Evolutionary conservation across 257 asterid species (phyloP).

Genomic region (Avicennia marina): DNA sequence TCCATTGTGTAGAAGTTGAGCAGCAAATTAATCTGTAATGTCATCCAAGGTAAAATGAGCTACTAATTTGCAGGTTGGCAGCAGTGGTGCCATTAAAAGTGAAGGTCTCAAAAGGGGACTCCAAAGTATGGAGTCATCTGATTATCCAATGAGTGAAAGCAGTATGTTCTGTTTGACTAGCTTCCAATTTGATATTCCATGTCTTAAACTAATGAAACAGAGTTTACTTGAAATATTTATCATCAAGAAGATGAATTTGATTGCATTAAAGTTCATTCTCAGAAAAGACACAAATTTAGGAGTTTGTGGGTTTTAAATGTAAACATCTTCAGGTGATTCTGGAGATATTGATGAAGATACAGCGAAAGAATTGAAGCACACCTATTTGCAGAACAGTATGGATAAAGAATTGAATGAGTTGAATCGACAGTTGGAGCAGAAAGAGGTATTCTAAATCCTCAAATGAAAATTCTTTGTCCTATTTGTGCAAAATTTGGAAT

Average conservation of each 20-base stretch:
- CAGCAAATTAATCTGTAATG: background rate
- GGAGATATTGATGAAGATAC: conserved; percentile 87
- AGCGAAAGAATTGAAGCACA: conserved; percentile 92
- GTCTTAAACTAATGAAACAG: background rate
- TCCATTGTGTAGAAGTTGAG: background rate
- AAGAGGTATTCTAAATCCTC: conserved; percentile 54
- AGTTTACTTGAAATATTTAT: background rate
- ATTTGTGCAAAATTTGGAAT: no score
- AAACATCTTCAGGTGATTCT: conserved; percentile 59
- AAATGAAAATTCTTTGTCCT: conserved; percentile 3
- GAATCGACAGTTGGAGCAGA: conserved; percentile 81
- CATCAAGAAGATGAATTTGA: background rate
- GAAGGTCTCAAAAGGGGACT: conserved; percentile 90
- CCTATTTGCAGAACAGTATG: conserved; percentile 83
- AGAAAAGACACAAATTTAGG: no score
- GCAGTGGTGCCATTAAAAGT: conserved; percentile 48
- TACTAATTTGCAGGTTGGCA: conserved; percentile 42
- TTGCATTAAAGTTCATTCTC: no score
- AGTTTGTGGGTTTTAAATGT: conserved; percentile 9
- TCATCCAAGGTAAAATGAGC: conserved; percentile 2
- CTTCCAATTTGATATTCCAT: conserved; percentile 7
- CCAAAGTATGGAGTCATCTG: conserved; percentile 89
- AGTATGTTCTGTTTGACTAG: conserved; percentile 42
- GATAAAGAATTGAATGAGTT: conserved; percentile 88
- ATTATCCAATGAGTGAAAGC: conserved; percentile 88